phyloP scores from a whole-genome alignment of 371 early-diverging fungal species.

The Actinomortierella ambigua region DNA sequence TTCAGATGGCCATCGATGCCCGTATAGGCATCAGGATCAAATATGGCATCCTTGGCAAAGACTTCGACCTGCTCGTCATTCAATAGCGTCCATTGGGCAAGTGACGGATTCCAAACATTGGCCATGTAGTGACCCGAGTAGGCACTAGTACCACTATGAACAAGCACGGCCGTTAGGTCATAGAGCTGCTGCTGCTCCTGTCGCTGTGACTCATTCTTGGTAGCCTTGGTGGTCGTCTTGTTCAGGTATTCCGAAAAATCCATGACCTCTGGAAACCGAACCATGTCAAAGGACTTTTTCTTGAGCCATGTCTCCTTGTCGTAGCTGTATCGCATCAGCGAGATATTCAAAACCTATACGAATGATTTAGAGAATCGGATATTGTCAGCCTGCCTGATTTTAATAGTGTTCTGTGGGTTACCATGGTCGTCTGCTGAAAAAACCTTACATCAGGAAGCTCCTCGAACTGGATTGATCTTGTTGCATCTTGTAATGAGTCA shows the following conservation, averaged over 20 bases:
- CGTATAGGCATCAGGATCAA: constrained; percentile 38
- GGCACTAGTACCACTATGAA: constrained; percentile 51
- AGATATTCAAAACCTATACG: constrained; percentile 45
- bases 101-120: constrained; percentile 33
- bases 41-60: constrained; percentile 16
- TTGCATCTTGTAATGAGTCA: constrained; percentile 43
- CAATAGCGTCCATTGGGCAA: constrained; percentile 43
- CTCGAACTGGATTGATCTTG: constrained; percentile 28
- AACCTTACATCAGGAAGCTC: constrained; percentile 37
- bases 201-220: constrained; percentile 5
- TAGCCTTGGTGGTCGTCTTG: neutral
- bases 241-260: constrained; percentile 26
- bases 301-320: constrained; percentile 43
- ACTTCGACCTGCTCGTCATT: constrained; percentile 49
- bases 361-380: neutral
- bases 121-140: constrained; percentile 53
- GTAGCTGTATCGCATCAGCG: constrained; percentile 52
- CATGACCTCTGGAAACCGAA: constrained; percentile 41
- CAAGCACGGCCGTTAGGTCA: constrained; percentile 50
- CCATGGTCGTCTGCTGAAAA: too few relatives aligned
- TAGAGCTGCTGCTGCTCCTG: too few relatives aligned
- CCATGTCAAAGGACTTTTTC: constrained; percentile 43
- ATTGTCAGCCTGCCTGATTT: too few relatives aligned
- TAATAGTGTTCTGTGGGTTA: neutral
- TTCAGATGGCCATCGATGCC: constrained; percentile 10